These are phyloP conservation scores for Musa acuminata DNA, from an alignment of 176 grass and related monocot species.

Conservation along the genomic window DNA sequence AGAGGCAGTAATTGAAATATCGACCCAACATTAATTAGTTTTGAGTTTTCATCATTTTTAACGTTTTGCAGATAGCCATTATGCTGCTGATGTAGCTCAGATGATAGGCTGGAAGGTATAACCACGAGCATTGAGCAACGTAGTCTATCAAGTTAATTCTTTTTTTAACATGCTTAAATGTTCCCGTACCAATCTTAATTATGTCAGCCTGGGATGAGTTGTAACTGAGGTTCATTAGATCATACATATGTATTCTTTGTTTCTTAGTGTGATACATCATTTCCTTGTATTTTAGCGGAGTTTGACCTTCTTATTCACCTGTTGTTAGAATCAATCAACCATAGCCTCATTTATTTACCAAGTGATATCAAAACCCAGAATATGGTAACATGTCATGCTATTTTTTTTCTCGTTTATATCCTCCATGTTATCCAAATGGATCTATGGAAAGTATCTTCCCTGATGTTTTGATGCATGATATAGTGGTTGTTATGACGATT, in stretches of 20 bases:
- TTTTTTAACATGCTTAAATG: background rate
- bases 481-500: too few species aligned
- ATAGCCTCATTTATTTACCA: too few species aligned
- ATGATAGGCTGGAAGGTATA: background rate
- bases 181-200: background rate
- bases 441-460: too few species aligned
- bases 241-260: background rate
- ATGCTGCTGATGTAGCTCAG: slow-evolving; percentile 18
- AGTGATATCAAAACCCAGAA: too few species aligned
- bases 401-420: too few species aligned
- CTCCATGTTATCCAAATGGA: too few species aligned
- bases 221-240: background rate
- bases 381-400: too few species aligned
- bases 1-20: slow-evolving; percentile 23
- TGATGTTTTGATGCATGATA: too few species aligned
- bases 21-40: background rate
- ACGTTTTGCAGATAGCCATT: background rate
- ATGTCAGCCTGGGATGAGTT: background rate
- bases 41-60: slow-evolving; percentile 18
- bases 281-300: too few species aligned
- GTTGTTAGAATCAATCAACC: too few species aligned
- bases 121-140: background rate
- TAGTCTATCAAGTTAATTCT: background rate
- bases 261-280: too few species aligned
- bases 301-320: too few species aligned